phyloP scores from a whole-genome alignment of 495 filamentous ascomycete genomes.

The Daldinia grandis region DNA sequence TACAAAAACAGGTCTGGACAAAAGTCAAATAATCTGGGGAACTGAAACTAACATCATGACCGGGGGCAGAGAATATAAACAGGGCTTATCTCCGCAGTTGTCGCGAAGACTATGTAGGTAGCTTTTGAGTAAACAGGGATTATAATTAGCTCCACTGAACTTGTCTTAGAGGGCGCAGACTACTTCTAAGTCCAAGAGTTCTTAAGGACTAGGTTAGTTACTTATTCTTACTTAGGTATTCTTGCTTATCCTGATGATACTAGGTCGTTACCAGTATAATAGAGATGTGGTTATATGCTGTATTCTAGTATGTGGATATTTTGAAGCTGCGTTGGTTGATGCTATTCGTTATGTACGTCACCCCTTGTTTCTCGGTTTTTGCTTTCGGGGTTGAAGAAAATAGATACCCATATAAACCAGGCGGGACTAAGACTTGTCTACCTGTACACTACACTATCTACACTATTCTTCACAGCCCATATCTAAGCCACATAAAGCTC shows the following conservation, averaged over 20 bases:
- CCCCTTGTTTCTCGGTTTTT: neutral
- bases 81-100: neutral
- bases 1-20: neutral
- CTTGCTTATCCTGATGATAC: neutral
- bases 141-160: neutral
- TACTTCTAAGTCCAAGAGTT: neutral
- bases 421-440: neutral
- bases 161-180: neutral
- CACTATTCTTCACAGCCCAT: neutral
- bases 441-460: neutral
- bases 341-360: neutral
- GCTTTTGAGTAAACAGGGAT: neutral
- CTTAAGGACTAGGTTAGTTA: neutral
- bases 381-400: neutral
- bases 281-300: neutral
- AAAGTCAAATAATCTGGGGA: neutral
- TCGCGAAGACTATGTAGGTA: too few relatives aligned
- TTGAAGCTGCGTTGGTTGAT: neutral
- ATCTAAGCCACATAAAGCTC: neutral
- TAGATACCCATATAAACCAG: neutral
- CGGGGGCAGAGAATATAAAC: neutral
- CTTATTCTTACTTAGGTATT: neutral
- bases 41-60: neutral
- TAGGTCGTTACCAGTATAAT: neutral
- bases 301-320: neutral